phyloP scores from a whole-genome alignment of 1,284 basidiomycete species.

The Phenoliferia sp. region DNA sequence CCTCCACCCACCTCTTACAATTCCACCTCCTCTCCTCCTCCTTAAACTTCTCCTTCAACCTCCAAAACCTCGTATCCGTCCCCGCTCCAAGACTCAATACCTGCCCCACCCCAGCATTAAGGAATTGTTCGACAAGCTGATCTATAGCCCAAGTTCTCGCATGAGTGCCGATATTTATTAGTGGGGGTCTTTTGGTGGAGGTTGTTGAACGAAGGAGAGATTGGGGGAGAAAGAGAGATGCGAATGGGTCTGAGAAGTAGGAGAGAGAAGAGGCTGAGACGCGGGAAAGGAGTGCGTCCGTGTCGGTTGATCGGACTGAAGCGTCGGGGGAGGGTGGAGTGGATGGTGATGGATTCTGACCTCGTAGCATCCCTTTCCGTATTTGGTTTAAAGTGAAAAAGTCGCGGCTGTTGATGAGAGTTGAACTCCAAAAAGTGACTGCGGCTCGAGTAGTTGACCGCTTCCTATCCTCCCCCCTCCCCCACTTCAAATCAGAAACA shows the following conservation, averaged over 20 bases:
- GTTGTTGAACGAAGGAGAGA: conserved; percentile 51
- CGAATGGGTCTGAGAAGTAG: conserved; percentile 70
- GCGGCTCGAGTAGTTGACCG: too few species aligned
- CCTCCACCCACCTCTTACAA: conserved; percentile 62
- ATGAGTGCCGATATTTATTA: conserved; percentile 94
- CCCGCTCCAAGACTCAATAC: conserved; percentile 86
- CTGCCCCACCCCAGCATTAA: conserved; percentile 52
- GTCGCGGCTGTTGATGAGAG: too few species aligned
- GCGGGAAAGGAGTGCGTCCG: conserved; percentile 68
- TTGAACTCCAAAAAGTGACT: too few species aligned
- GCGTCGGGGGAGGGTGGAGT: conserved; percentile 40
- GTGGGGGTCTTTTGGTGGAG: conserved; percentile 49
- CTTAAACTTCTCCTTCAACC: conserved; percentile 60
- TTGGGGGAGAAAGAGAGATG: conserved; percentile 59
- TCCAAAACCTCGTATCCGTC: conserved; percentile 90
- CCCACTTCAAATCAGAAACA: too few species aligned
- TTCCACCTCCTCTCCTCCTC: conserved; percentile 50
- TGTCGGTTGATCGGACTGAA: conserved; percentile 65
- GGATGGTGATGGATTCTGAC: too few species aligned
- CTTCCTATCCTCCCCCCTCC: too few species aligned
- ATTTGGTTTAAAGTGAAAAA: too few species aligned
- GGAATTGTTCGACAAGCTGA: conserved; percentile 66
- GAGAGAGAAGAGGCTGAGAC: conserved; percentile 70
- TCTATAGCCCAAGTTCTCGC: conserved; percentile 79
- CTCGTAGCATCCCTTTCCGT: too few species aligned